Evolutionary conservation across 2,329 filamentous ascomycete genomes (phyloP).

Genomic region (Fusarium devonianum): DNA sequence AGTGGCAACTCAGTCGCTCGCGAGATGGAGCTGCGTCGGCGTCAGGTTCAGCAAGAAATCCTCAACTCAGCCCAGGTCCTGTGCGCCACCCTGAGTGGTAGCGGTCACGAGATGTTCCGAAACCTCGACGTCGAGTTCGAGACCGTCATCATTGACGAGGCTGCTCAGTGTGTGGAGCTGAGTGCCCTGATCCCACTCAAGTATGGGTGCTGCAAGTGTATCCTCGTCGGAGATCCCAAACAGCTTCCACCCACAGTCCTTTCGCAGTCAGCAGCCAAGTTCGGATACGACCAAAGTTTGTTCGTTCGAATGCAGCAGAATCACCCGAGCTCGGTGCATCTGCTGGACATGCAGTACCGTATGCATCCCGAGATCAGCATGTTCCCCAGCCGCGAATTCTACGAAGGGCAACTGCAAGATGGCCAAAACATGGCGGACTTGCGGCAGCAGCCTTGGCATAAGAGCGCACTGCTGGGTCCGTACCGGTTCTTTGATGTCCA

Average conservation of each 20-base stretch:
- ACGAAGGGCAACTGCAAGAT: slow-evolving; percentile 86
- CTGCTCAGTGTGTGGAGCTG: slow-evolving; percentile 96
- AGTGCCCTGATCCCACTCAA: slow-evolving; percentile 96
- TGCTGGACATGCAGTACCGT: slow-evolving; percentile 97
- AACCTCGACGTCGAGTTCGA: slow-evolving; percentile 95
- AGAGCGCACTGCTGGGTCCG: slow-evolving; percentile 79
- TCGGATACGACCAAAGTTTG: slow-evolving; percentile 96
- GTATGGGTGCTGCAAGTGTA: slow-evolving; percentile 95
- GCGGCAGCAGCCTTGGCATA: slow-evolving; percentile 85
- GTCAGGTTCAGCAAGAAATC: slow-evolving; percentile 87
- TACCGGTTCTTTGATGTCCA: slow-evolving; percentile 98
- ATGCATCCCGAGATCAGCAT: slow-evolving; percentile 97
- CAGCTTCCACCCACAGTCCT: slow-evolving; percentile 95
- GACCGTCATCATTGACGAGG: slow-evolving; percentile 97
- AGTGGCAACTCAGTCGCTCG: slow-evolving; percentile 81
- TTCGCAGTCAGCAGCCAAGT: slow-evolving; percentile 88
- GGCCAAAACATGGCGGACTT: slow-evolving; percentile 82
- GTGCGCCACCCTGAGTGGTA: slow-evolving; percentile 93
- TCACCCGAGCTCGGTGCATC: slow-evolving; percentile 84
- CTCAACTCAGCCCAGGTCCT: slow-evolving; percentile 91
- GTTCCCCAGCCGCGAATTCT: slow-evolving; percentile 92
- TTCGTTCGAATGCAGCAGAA: slow-evolving; percentile 99
- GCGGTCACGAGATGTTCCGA: slow-evolving; percentile 97
- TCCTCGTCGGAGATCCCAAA: slow-evolving; percentile 96
- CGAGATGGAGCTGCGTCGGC: slow-evolving; percentile 84